Conservation (phyloP, 768 basidiomycete species). For the Udeniomyces megalosporus region DNA sequence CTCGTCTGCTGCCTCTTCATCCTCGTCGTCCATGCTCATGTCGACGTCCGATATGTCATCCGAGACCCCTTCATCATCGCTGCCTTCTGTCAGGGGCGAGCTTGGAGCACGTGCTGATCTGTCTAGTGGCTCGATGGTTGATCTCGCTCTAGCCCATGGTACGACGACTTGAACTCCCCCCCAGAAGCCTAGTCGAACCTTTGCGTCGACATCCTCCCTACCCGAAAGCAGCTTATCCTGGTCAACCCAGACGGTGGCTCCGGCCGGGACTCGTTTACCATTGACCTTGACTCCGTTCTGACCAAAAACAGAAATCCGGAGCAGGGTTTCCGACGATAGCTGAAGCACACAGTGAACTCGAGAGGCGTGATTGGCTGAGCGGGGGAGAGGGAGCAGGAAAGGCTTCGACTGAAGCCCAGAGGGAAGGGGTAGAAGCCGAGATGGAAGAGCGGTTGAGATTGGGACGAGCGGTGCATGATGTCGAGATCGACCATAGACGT, state of each 20-base stretch:
- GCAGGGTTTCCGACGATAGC: neutral
- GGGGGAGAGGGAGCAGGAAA: slow-evolving; percentile 4
- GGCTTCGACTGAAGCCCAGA: neutral
- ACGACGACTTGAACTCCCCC: slow-evolving; percentile 6
- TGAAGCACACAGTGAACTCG: slow-evolving; percentile 4
- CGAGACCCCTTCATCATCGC: neutral
- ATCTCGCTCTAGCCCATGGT: neutral
- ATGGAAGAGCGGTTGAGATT: neutral
- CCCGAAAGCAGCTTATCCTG: neutral
- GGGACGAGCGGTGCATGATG: neutral
- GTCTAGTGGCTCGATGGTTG: neutral
- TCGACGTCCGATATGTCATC: neutral
- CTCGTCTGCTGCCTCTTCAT: neutral
- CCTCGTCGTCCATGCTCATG: neutral
- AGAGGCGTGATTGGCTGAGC: neutral
- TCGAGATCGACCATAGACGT: neutral
- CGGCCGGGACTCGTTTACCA: neutral
- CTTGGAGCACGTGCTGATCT: neutral
- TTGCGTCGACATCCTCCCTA: neutral
- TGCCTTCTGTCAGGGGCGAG: neutral
- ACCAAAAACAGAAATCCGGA: slow-evolving; percentile 7
- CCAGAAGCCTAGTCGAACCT: neutral
- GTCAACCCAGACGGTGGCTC: neutral
- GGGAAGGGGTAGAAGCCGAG: neutral
- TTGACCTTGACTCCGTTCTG: slow-evolving; percentile 12